phyloP scores from a whole-genome alignment of 305 asterid species.

The Plantago coronopus region DNA sequence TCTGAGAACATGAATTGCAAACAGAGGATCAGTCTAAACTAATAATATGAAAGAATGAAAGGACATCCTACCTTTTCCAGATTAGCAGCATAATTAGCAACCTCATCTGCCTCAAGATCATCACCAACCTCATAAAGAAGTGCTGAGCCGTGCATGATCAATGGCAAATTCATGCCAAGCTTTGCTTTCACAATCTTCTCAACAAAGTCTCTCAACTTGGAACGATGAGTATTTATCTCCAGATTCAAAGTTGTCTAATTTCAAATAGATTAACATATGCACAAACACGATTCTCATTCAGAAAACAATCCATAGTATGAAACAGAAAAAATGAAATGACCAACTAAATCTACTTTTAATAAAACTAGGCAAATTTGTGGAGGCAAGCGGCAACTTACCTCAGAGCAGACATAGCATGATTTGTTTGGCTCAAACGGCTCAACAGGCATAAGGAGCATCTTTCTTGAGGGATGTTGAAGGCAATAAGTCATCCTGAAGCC shows the following conservation, averaged over 20 bases:
- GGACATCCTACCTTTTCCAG: conserved; percentile 69
- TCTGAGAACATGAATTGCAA: conserved; percentile 16
- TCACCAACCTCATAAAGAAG: conserved; percentile 97
- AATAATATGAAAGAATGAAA: conserved; percentile 2
- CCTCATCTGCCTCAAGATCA: conserved; percentile 91
- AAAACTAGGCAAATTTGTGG: no score
- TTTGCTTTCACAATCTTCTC: conserved; percentile 82
- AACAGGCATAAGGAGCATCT: conserved; percentile 93
- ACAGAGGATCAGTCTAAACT: neutral
- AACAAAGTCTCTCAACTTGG: conserved; percentile 87
- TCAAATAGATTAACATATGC: conserved; percentile 20
- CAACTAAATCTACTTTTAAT: neutral
- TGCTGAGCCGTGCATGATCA: conserved; percentile 79
- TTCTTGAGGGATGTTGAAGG: conserved; percentile 85
- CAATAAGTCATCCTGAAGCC: conserved; percentile 91
- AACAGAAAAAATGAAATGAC: conserved; percentile 6
- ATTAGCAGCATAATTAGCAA: conserved; percentile 80
- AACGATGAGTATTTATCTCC: conserved; percentile 68
- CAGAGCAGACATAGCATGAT: conserved; percentile 92
- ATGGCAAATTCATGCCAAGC: conserved; percentile 87
- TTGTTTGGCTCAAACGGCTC: conserved; percentile 92
- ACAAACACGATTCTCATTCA: neutral
- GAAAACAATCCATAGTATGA: neutral
- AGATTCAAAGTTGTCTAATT: conserved; percentile 86
- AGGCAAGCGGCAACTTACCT: conserved; percentile 44